Conservation (phyloP, 768 basidiomycete species). For the Leccinellum albellum region DNA sequence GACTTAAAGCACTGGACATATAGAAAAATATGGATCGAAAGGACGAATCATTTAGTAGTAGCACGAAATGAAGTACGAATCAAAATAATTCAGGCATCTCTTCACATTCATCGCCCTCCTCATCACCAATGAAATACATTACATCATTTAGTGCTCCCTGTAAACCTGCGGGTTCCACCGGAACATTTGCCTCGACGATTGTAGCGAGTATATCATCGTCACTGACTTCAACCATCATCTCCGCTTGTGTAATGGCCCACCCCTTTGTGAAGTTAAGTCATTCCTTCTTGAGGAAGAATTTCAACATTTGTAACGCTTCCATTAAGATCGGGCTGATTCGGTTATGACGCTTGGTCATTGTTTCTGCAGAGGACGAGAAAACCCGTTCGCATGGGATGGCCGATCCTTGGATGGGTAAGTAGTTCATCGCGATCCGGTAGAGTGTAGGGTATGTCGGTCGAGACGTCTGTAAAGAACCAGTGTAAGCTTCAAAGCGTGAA, state of each 20-base stretch:
- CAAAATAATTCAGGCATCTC: too few species aligned
- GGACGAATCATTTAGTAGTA: too few species aligned
- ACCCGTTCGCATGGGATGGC: not conserved
- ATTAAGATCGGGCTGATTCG: not conserved
- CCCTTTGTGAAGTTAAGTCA: not conserved
- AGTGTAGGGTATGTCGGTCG: not conserved
- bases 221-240: not conserved
- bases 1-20: too few species aligned
- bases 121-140: too few species aligned
- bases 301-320: not conserved
- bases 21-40: too few species aligned
- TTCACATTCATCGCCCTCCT: too few species aligned
- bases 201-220: not conserved
- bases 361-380: not conserved
- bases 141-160: too few species aligned
- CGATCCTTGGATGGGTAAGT: not conserved
- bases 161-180: too few species aligned
- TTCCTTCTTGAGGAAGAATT: not conserved
- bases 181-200: not conserved
- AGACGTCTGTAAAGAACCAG: not conserved
- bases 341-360: not conserved
- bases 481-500: not conserved
- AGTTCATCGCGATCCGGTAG: not conserved
- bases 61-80: too few species aligned
- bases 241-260: not conserved